Conservation (phyloP, 306 rosid species). For the Prosopis cineraria region DNA sequence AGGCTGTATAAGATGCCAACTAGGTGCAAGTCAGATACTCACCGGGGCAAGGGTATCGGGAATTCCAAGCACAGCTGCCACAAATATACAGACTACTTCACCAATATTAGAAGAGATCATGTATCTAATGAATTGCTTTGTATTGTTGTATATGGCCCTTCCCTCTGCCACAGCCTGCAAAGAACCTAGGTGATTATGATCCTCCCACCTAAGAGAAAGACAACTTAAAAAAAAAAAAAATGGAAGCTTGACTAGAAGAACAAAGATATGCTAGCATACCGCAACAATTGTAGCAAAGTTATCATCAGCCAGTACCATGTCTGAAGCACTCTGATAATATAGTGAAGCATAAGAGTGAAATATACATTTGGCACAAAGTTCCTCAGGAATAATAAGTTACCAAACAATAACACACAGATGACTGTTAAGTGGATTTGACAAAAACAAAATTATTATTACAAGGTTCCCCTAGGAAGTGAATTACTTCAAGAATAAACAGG, state of each 20-base stretch:
- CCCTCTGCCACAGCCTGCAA: slow-evolving; percentile 98
- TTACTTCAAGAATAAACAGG: neutral
- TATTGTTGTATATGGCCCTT: slow-evolving; percentile 93
- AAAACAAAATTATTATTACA: neutral
- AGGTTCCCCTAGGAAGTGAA: neutral
- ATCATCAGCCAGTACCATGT: slow-evolving; percentile 98
- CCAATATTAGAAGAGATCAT: slow-evolving; percentile 99
- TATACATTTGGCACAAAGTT: neutral
- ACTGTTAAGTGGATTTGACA: neutral
- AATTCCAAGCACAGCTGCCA: slow-evolving; percentile 98
- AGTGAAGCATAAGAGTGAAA: slow-evolving; percentile 11
- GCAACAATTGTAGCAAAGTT: slow-evolving; percentile 97
- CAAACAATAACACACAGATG: neutral
- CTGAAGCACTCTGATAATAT: slow-evolving; percentile 82
- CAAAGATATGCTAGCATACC: slow-evolving; percentile 50
- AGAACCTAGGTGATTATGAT: slow-evolving; percentile 31
- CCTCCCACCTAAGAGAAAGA: slow-evolving; percentile 13
- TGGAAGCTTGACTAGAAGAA: slow-evolving; percentile 27
- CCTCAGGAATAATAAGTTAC: slow-evolving; percentile 29
- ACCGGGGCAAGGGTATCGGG: slow-evolving; percentile 99
- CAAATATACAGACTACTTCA: slow-evolving; percentile 98
- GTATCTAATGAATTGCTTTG: slow-evolving; percentile 97
- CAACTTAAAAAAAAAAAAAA: neutral
- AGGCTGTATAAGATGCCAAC: slow-evolving; percentile 28
- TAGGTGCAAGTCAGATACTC: slow-evolving; percentile 41